A percentile compares a stretch with the other conserved stretches of the same genome.
Conservation (phyloP, 306 rosid genomes). For the Lablab purpureus region DNA sequence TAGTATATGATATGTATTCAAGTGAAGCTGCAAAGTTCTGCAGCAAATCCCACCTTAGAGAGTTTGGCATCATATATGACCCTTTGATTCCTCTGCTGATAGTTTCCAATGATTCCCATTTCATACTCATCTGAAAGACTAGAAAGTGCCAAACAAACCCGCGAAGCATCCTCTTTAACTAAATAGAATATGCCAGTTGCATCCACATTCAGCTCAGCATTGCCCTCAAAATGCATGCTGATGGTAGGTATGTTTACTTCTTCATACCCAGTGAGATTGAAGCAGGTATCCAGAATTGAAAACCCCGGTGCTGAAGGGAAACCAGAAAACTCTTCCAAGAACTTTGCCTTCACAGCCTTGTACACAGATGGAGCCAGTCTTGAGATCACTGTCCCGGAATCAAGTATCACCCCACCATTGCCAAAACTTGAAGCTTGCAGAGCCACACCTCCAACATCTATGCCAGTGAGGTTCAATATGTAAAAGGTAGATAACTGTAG, state of each 20-base stretch:
- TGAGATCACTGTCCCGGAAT: slow-evolving; percentile 14
- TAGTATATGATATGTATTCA: background rate
- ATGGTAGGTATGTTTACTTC: background rate
- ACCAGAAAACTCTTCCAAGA: slow-evolving; percentile 4
- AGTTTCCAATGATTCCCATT: slow-evolving; percentile 12
- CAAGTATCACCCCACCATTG: background rate
- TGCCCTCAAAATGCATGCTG: background rate
- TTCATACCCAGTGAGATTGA: background rate
- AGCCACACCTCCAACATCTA: background rate
- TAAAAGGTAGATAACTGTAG: background rate
- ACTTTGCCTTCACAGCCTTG: slow-evolving; percentile 6
- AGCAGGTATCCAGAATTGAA: slow-evolving; percentile 15
- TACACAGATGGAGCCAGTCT: slow-evolving; percentile 11
- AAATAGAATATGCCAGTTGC: background rate
- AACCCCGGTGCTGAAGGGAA: slow-evolving; percentile 8
- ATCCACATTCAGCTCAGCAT: slow-evolving; percentile 9
- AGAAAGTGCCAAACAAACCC: background rate
- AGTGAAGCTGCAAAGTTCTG: slow-evolving; percentile 5
- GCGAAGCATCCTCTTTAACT: background rate
- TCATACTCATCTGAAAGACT: slow-evolving; percentile 11
- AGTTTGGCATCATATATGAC: background rate
- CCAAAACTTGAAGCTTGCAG: slow-evolving; percentile 1
- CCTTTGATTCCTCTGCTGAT: slow-evolving; percentile 22
- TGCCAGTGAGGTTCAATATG: slow-evolving; percentile 6
- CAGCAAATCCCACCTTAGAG: background rate